Conservation (phyloP, 805 yeast genomes). For the Ogataea methylovora region DNA sequence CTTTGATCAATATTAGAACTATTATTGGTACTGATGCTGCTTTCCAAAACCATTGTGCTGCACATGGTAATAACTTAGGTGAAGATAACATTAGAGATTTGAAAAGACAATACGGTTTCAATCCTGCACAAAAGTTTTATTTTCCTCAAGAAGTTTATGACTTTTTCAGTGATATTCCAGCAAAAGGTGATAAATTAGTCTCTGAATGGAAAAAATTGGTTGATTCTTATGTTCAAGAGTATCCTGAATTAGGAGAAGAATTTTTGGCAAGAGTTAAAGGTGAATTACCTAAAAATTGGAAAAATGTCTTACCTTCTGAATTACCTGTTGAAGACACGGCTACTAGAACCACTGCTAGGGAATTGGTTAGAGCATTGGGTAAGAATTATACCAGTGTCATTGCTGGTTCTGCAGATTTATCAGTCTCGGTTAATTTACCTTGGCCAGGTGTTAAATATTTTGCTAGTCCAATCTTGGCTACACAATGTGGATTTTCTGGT, state of each 20-base stretch:
- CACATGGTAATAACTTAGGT: constrained; percentile 95
- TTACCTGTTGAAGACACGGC: constrained; percentile 74
- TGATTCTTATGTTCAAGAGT: constrained; percentile 53
- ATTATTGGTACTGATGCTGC: constrained; percentile 92
- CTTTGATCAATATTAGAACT: constrained; percentile 81
- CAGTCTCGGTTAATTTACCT: constrained; percentile 87
- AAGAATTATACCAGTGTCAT: constrained; percentile 51
- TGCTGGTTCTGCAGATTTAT: constrained; percentile 98
- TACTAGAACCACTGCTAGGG: constrained; percentile 84
- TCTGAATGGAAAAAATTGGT: constrained; percentile 67
- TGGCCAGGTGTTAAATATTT: constrained; percentile 33
- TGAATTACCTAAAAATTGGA: constrained; percentile 82
- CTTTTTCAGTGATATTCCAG: constrained; percentile 49
- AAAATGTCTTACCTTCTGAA: constrained; percentile 23
- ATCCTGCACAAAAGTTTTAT: constrained; percentile 72
- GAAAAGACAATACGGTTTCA: constrained; percentile 78
- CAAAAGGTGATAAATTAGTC: constrained; percentile 56
- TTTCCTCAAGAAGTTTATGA: constrained; percentile 83
- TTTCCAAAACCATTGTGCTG: constrained; percentile 78
- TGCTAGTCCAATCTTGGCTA: constrained; percentile 39
- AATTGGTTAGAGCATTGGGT: constrained; percentile 85
- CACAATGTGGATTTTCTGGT: constrained; percentile 92
- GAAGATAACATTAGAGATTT: constrained; percentile 85
- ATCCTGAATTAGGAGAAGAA: constrained; percentile 76
- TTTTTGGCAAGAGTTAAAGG: constrained; percentile 68